Evolutionary conservation across 2,329 filamentous ascomycete genomes (phyloP), one percentile per base, ranked within the genome.

Genomic region (Penicillium sp.): DNA sequence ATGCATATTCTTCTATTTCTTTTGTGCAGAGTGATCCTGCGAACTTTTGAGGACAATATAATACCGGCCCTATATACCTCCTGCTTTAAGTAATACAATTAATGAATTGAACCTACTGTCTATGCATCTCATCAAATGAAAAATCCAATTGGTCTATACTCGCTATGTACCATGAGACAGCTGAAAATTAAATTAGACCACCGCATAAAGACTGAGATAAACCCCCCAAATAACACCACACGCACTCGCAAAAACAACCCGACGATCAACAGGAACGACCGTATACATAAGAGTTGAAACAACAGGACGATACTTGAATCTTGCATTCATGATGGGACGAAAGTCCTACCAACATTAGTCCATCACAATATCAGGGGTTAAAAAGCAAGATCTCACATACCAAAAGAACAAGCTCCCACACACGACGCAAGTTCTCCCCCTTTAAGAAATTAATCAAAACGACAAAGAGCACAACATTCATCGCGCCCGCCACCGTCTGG

Each of bases 221-320:
- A 90, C 76, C 0, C 84, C 84, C 88, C 88, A 92, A 12, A 75
- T 78, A 23, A 92, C 76, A 4, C 88, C 87, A 15, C 86, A 86
- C 44, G 86, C 67, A 57, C 83, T 82, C n/a, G 83, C 86, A 53
- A 90, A 79, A 29, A 91, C 71, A 44, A 87, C 84, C 32, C 88
- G 77, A 45, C 79, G 78, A 61, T 89, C 80, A 3, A 89, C 81
- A n/a, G 84, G 87, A 56, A 87, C 79, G 52, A 89, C 72, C 1
- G 83, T 78, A 63, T 87, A 90, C 74, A 87, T 87, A 53, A 88
- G 64, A 15, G 87, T 64, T 54, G 83, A 86, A 20, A 91, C 82
- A 3, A 79, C 59, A 1, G 88, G 88, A 81, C 88, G 89, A 50
- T 91, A 75, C 63, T 80, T 84, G 71, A 86, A 82, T 1, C 88